phyloP scores from a whole-genome alignment of 2,329 filamentous ascomycete species.

The Colletotrichum liriopes region DNA sequence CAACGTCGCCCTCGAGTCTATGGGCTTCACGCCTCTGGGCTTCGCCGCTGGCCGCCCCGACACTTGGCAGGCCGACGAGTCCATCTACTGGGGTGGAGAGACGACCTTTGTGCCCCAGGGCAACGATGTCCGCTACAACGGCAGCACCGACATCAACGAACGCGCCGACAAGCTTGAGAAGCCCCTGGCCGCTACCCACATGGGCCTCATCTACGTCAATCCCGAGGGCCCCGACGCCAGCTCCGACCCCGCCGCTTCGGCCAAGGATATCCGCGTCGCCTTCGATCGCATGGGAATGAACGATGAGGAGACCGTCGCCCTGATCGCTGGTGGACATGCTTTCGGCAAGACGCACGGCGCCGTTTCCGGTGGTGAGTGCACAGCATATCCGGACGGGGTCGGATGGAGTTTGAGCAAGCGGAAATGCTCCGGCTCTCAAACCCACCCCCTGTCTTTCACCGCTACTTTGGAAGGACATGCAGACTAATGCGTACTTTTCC shows the following conservation, averaged over 20 bases:
- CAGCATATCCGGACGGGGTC: not conserved
- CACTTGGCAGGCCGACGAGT: conserved; percentile 83
- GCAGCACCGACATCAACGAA: conserved; percentile 45
- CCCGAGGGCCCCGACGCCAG: conserved; percentile 83
- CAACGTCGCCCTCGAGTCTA: conserved; percentile 83
- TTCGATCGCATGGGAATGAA: conserved; percentile 89
- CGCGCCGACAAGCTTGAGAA: conserved; percentile 66
- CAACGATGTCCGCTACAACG: conserved; percentile 79
- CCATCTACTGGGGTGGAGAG: conserved; percentile 84
- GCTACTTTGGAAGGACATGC: conserved; percentile 10
- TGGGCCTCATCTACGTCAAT: conserved; percentile 88
- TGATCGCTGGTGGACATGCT: conserved; percentile 84
- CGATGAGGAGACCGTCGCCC: conserved; percentile 84
- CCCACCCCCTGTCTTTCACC: not conserved
- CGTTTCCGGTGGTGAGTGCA: conserved; percentile 49
- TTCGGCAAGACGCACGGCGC: conserved; percentile 89
- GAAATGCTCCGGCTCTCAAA: not conserved
- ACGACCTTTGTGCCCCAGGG: conserved; percentile 75
- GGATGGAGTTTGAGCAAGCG: not conserved
- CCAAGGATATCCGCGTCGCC: conserved; percentile 80
- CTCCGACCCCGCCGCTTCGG: conserved; percentile 79
- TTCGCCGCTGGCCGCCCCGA: conserved; percentile 82
- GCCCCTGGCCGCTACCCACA: conserved; percentile 78
- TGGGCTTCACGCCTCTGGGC: conserved; percentile 82
- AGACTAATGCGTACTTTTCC: conserved; percentile 53